These are phyloP conservation scores for Canavalia gladiata DNA, from an alignment of 306 rosid genomes.

Conservation along the genomic window DNA sequence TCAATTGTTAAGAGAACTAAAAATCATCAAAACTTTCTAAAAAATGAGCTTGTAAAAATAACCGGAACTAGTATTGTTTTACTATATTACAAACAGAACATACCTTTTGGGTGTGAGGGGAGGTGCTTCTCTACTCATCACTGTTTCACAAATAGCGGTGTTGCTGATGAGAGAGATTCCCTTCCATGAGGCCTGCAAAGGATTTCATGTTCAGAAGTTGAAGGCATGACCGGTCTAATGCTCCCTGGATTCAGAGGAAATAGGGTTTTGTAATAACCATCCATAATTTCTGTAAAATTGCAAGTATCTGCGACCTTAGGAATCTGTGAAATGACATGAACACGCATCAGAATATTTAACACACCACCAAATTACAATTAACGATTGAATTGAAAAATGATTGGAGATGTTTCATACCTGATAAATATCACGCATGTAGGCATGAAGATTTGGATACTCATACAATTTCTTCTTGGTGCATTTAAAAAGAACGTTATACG, in stretches of 20 bases:
- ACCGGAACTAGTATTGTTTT: neutral
- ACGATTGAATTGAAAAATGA: neutral
- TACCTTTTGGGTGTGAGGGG: neutral
- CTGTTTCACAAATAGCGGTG: constrained; percentile 16
- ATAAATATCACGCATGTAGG: constrained; percentile 77
- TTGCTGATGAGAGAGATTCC: constrained; percentile 51
- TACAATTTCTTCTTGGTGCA: constrained; percentile 84
- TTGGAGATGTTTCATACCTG: constrained; percentile 56
- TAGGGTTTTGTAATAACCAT: constrained; percentile 81
- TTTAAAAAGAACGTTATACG: constrained; percentile 79
- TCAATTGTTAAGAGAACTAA: too few species aligned
- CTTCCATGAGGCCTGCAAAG: constrained; percentile 72
- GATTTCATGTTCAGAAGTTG: constrained; percentile 57
- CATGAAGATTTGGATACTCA: constrained; percentile 79
- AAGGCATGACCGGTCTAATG: constrained; percentile 78
- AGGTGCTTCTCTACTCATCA: neutral
- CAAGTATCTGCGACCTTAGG: constrained; percentile 88
- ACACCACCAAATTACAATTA: neutral
- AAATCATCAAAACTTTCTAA: too few species aligned
- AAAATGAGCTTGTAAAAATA: too few species aligned
- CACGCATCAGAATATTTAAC: neutral
- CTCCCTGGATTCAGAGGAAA: constrained; percentile 91
- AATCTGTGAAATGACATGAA: constrained; percentile 55
- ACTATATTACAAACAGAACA: neutral
- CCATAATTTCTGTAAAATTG: constrained; percentile 79